Evolutionary conservation across 495 filamentous ascomycete genomes (phyloP).

Genomic region (Cudoniella acicularis): DNA sequence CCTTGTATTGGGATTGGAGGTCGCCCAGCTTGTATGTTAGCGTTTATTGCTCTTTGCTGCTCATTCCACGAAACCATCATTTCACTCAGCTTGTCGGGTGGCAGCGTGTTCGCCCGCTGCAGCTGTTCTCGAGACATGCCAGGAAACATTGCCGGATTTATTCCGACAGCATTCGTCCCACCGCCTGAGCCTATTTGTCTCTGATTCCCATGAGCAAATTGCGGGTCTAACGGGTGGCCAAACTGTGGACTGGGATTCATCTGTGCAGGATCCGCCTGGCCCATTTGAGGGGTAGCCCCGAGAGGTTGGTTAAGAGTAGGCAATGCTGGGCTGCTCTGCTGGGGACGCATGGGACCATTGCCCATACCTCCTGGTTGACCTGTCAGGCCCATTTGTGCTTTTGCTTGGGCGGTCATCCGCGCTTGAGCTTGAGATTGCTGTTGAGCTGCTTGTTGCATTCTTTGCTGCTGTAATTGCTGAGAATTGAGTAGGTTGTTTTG

Average conservation of each 20-base stretch:
- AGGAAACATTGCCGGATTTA: constrained; percentile 34
- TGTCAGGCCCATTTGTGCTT: constrained; percentile 36
- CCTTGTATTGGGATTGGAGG: constrained; percentile 27
- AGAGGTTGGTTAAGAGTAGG: constrained; percentile 43
- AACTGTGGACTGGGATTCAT: constrained; percentile 35
- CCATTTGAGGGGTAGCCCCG: constrained; percentile 40
- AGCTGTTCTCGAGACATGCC: constrained; percentile 33
- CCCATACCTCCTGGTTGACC: constrained; percentile 44
- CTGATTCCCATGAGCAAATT: constrained; percentile 39
- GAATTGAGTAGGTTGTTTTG: constrained; percentile 34
- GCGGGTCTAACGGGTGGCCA: constrained; percentile 36
- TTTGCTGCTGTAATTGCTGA: constrained; percentile 35
- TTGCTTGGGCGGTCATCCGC: constrained; percentile 35
- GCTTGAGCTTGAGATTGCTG: constrained; percentile 28
- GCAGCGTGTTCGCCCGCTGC: constrained; percentile 26
- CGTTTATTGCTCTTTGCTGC: constrained; percentile 14
- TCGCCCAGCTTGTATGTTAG: constrained; percentile 22
- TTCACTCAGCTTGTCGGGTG: constrained; percentile 39
- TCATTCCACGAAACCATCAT: constrained; percentile 37
- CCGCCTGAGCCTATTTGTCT: constrained; percentile 25
- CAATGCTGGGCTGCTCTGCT: constrained; percentile 51
- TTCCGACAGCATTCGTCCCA: constrained; percentile 25
- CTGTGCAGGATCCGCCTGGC: constrained; percentile 26
- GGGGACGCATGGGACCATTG: constrained; percentile 35
- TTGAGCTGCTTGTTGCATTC: constrained; percentile 29